Evolutionary conservation across 1,284 basidiomycete genomes (phyloP).

Genomic region (Amylostereum areolatum): DNA sequence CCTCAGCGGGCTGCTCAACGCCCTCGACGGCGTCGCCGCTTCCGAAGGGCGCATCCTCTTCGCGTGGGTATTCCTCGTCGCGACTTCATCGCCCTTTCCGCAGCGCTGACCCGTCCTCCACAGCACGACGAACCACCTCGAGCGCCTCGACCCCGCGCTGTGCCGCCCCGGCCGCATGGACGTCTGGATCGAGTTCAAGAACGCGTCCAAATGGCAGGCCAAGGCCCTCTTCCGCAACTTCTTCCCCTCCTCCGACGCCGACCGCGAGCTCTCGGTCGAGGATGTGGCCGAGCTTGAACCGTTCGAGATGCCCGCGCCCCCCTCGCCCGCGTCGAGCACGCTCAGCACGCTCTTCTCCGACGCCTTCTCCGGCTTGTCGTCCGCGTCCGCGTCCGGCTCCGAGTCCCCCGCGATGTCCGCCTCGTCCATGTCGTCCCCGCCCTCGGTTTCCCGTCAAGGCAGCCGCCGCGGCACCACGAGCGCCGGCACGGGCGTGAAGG

Average conservation of each 20-base stretch:
- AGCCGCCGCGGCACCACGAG: slow-evolving; percentile 17
- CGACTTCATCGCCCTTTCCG: not conserved
- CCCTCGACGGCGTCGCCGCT: slow-evolving; percentile 82
- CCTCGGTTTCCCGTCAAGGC: slow-evolving; percentile 16
- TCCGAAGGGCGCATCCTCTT: slow-evolving; percentile 79
- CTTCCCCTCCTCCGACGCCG: slow-evolving; percentile 68
- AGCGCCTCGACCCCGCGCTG: slow-evolving; percentile 76
- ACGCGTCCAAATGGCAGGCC: slow-evolving; percentile 76
- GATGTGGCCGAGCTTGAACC: slow-evolving; percentile 45
- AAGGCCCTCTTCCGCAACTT: slow-evolving; percentile 81
- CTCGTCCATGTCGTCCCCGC: slow-evolving; percentile 23
- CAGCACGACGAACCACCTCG: slow-evolving; percentile 80
- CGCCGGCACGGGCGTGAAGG: slow-evolving; percentile 39
- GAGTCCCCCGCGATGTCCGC: slow-evolving; percentile 23
- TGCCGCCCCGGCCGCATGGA: slow-evolving; percentile 86
- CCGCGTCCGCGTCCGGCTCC: slow-evolving; percentile 17
- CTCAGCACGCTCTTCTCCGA: slow-evolving; percentile 22
- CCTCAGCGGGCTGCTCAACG: slow-evolving; percentile 76
- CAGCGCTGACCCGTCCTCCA: slow-evolving; percentile 3
- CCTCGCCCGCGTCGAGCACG: slow-evolving; percentile 24
- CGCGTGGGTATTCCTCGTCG: slow-evolving; percentile 48
- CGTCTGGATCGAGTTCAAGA: slow-evolving; percentile 84
- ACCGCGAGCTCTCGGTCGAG: slow-evolving; percentile 16
- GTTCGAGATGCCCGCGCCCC: slow-evolving; percentile 37
- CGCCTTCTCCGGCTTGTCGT: slow-evolving; percentile 23